Percentiles rank a stretch among this genome's conserved stretches.
Evolutionary conservation across 208 protist genomes (phyloP).

Genomic region (Leishmania lainsoni): DNA sequence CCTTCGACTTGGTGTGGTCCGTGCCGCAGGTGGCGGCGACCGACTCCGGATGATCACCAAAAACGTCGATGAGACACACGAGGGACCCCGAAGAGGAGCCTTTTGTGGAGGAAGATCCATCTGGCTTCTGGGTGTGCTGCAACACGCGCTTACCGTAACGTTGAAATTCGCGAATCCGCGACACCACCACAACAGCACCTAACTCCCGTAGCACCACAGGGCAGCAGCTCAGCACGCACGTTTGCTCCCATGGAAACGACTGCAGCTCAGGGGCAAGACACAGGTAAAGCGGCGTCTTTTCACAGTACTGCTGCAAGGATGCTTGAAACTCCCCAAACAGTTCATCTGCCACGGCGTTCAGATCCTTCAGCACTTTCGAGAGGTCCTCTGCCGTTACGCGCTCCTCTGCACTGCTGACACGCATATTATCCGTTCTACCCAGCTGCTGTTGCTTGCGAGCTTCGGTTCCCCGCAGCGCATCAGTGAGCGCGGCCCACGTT

Average conservation of each 20-base stretch:
- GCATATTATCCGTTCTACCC: constrained; percentile 6
- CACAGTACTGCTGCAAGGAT: constrained; percentile 32
- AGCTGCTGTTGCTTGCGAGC: constrained; percentile 13
- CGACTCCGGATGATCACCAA: constrained; percentile 55
- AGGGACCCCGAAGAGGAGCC: constrained; percentile 5
- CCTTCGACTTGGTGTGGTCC: constrained; percentile 37
- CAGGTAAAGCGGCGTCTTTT: constrained; percentile 58
- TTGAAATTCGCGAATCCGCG: constrained; percentile 32
- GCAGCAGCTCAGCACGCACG: constrained; percentile 42
- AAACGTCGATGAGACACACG: constrained; percentile 65
- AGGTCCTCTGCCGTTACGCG: constrained; percentile 41
- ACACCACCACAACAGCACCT: constrained; percentile 39
- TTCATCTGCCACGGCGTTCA: constrained; percentile 26
- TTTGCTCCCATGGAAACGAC: constrained; percentile 66
- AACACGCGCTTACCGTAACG: constrained; percentile 8
- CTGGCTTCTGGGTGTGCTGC: constrained; percentile 9
- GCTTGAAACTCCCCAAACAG: constrained; percentile 53
- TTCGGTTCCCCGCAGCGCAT: constrained; percentile 28
- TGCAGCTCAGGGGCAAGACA: constrained; percentile 76
- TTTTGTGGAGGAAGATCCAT: constrained; percentile 5
- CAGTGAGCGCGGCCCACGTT: constrained; percentile 22
- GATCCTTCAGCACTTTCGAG: constrained; percentile 13
- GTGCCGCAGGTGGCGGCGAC: constrained; percentile 33
- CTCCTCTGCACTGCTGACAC: constrained; percentile 27
- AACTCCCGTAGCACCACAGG: constrained; percentile 66